Conservation (phyloP, 2,329 filamentous ascomycete species). For the Exophiala lecanii-corni region DNA sequence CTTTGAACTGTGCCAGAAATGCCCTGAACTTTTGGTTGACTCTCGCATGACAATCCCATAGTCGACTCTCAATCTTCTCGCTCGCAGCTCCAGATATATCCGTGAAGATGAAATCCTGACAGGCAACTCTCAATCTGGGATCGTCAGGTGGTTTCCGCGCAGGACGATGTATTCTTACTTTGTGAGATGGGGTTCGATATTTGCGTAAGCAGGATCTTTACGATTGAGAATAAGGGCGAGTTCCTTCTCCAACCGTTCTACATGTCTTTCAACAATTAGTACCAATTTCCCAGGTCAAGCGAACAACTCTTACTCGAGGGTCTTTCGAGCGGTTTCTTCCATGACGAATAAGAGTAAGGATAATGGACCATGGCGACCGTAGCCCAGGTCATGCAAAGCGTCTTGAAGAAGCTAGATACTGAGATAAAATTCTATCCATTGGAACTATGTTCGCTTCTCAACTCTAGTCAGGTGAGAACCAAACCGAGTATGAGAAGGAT, state of each 20-base stretch:
- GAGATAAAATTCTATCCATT: slow-evolving; percentile 21
- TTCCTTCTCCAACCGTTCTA: slow-evolving; percentile 41
- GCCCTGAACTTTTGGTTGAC: slow-evolving; percentile 77
- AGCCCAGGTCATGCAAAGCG: slow-evolving; percentile 22
- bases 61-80: slow-evolving; percentile 61
- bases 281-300: too few relatives aligned
- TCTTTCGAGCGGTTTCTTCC: slow-evolving; percentile 37
- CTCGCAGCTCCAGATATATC: slow-evolving; percentile 46
- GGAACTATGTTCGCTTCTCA: slow-evolving; percentile 8
- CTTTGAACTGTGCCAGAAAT: slow-evolving; percentile 52
- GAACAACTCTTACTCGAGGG: slow-evolving; percentile 50
- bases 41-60: slow-evolving; percentile 75
- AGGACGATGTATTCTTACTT: slow-evolving; percentile 18
- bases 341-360: slow-evolving; percentile 17
- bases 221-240: slow-evolving; percentile 34
- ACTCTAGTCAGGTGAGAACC: slow-evolving; percentile 3
- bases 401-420: slow-evolving; percentile 18
- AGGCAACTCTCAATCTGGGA: slow-evolving; percentile 21
- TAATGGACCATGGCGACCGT: slow-evolving; percentile 26
- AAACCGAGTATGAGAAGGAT: neutral
- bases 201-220: slow-evolving; percentile 19
- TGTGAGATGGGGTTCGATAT: slow-evolving; percentile 19
- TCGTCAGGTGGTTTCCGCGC: slow-evolving; percentile 11
- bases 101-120: slow-evolving; percentile 21
- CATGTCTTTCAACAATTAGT: slow-evolving; percentile 30